Evolutionary conservation across 345 rosid species (phyloP), one percentile per base, ranked within the genome.

Genomic region (Pistacia vera): DNA sequence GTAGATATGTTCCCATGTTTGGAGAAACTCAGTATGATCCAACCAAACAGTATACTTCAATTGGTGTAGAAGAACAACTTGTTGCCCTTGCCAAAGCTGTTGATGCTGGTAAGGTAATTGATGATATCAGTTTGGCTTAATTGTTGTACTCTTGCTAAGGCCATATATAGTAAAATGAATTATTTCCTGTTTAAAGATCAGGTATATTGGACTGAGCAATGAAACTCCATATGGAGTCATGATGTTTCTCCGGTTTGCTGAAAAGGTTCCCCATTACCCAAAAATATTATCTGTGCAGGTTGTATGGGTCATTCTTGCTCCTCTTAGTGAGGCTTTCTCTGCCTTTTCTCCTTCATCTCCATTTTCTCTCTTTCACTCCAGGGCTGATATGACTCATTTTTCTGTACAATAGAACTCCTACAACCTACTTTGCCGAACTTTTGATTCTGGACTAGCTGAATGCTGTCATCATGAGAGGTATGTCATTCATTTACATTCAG

Each of bases 391-490:
- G 35, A 13, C 9, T 71, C 49, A 12, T 76, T 18, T 18, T 38
- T 70, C 67, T 77, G 66, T 63, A 17, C 76, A 62, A 72, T 56
- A 90, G 92, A 88, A 85, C 70, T 82, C 88, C 20, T 83, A 86
- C 80, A 83, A 73, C 86, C 68, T 90, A 80, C 92, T 90, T 71
- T 82, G 89, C 77, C 84, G 87, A 75, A 86, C 85, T 73, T 88
- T 88, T 78, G 85, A 88, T 83, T 76, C 86, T 73, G 90, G 88
- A 77, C 30, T 88, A 83, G 88, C 94, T 25, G 91, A 88, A 71
- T 87, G 90, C 79, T 88, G 91, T 81, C 92, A 86, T 81, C 86
- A 84, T 38, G 86, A 90, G 81, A 83, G 92, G 92, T 88, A 84
- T 66, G 73, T 20, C 57, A 49, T 51, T 46, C 28, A 46, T 68